phyloP scores from a whole-genome alignment of 2,329 filamentous ascomycete species.

The Phaeophleospora eucalypticola region DNA sequence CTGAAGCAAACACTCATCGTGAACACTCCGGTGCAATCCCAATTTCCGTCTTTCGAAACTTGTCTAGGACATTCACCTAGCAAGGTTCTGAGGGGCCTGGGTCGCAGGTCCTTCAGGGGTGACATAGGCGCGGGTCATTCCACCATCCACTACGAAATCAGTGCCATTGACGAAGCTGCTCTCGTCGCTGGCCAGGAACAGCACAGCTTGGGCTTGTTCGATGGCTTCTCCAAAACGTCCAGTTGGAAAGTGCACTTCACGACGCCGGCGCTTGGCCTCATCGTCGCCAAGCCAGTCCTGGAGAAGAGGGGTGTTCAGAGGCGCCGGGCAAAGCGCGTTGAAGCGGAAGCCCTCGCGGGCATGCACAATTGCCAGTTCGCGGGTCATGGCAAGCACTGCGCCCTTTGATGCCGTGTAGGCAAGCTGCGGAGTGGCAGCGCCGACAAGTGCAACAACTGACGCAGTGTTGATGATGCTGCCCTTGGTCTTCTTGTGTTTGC shows the following conservation, averaged over 20 bases:
- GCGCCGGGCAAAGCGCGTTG: conserved; percentile 85
- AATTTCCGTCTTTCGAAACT: neutral
- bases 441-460: conserved; percentile 81
- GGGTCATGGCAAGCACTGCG: conserved; percentile 82
- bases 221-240: conserved; percentile 90
- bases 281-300: conserved; percentile 94
- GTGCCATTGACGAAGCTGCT: conserved; percentile 84
- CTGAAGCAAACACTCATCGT: too few species aligned
- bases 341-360: conserved; percentile 85
- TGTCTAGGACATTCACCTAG: conserved; percentile 17
- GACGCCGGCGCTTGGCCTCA: conserved; percentile 70
- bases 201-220: conserved; percentile 83
- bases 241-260: conserved; percentile 84
- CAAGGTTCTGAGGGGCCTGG: conserved; percentile 43
- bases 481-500: conserved; percentile 71
- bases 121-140: conserved; percentile 88
- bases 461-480: conserved; percentile 90
- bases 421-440: conserved; percentile 80
- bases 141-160: conserved; percentile 93
- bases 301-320: conserved; percentile 84
- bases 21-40: neutral
- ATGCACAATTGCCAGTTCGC: conserved; percentile 88
- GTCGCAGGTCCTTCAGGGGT: conserved; percentile 57
- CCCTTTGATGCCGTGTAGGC: conserved; percentile 95
- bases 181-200: conserved; percentile 85